Evolutionary conservation across 129 eudicot species (phyloP), one percentile per base, ranked within the genome.

Genomic region (Kitagawia praeruptora): DNA sequence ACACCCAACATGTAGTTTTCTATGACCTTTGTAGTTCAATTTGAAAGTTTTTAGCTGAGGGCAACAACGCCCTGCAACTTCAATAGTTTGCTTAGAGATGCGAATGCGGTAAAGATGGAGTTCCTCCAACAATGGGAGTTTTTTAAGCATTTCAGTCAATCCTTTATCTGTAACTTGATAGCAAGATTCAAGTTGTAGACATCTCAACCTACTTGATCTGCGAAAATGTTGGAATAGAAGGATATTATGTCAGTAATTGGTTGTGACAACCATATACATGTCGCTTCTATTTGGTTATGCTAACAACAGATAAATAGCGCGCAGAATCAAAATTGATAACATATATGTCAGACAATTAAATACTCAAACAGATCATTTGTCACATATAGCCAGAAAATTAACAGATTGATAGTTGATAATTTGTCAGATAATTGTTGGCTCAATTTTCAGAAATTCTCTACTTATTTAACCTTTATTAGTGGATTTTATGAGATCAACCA

Each of bases 11-110:
- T 53, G 73, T 5, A 77, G 86, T 6, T 48, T 21, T 51, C 75
- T 81, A 45, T 41, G 69, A 34, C 75, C 83, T 23, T 61, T 70
- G 38, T 79, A 56, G 82, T 85, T 88, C 75, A 88, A 77, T 40
- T 79, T 85, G 73, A 90, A 88, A 74, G 93, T 79, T 70, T 82
- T 87, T 56, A 93, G 86, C 42, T 11, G 51, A 63, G 90, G 93
- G 77, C 91, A 88, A 45, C 39, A 80, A 41, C 1, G 74, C 46
- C 91, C 89, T 42, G 84, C 47, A 61, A 25, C 53, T 85, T 80
- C 80, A 40, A 89, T 82, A 76, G 69, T 77, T 41, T 82, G 83
- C 79, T 49, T 64, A 18, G 49, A 4, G 56, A 88, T 51, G 1
- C 78, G 18, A 74, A 77, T 69, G 78, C 74, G 69, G 82, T 75